Evolutionary conservation across 1,139 yeast genomes (phyloP).

Genomic region (Diutina ranongensis): DNA sequence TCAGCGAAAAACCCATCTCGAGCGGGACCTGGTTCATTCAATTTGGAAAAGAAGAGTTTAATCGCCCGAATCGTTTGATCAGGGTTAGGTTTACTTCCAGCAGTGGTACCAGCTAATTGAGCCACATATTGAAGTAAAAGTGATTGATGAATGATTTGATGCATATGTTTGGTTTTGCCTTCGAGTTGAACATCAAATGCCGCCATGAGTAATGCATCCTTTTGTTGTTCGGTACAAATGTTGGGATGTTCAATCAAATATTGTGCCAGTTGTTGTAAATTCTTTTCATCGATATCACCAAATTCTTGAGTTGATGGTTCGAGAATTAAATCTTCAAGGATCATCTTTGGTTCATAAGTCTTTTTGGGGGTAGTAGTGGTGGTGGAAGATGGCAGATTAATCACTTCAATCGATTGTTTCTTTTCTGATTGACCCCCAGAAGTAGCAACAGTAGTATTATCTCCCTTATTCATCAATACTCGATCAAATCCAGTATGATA

Average conservation of each 20-base stretch:
- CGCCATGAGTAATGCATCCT: conserved; percentile 86
- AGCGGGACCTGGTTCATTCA: conserved; percentile 49
- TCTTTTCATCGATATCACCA: conserved; percentile 41
- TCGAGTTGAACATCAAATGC: conserved; percentile 78
- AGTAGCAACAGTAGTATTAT: conserved; percentile 9
- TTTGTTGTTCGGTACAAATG: conserved; percentile 73
- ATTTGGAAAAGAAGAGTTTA: conserved; percentile 56
- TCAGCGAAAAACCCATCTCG: conserved; percentile 59
- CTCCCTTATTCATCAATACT: conserved; percentile 57
- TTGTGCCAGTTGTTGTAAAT: conserved; percentile 37
- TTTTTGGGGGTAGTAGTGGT: conserved; percentile 20
- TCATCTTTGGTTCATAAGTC: conserved; percentile 11
- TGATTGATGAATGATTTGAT: conserved; percentile 67
- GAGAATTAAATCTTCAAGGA: conserved; percentile 24
- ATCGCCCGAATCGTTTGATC: conserved; percentile 41
- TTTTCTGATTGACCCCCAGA: conserved; percentile 7
- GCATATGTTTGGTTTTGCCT: conserved; percentile 40
- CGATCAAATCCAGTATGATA: conserved; percentile 90
- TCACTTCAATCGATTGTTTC: conserved; percentile 1
- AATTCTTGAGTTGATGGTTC: conserved; percentile 40
- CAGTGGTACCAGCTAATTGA: conserved; percentile 35
- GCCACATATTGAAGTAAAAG: conserved; percentile 68
- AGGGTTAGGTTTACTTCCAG: conserved; percentile 13
- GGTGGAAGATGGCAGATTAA: not conserved
- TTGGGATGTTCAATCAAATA: conserved; percentile 49